Percentiles rank a stretch among this genome's conserved stretches.
Evolutionary conservation across 805 yeast genomes (phyloP).

Genomic region (Candida germanica): DNA sequence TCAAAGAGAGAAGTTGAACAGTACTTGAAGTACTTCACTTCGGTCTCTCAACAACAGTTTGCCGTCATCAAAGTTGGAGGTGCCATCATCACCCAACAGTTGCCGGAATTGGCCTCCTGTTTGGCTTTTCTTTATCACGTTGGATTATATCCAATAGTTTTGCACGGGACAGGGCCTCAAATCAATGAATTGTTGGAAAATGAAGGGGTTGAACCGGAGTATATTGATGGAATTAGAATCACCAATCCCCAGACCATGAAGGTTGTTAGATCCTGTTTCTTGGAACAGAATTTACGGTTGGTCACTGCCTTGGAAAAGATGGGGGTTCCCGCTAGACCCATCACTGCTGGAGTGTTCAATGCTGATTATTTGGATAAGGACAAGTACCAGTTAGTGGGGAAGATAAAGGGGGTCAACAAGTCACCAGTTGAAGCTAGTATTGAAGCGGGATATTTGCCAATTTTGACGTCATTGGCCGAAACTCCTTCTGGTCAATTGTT

Average conservation of each 20-base stretch:
- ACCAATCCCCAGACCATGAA: constrained; percentile 94
- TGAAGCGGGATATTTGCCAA: constrained; percentile 94
- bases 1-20: constrained; percentile 98
- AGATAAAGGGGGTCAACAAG: constrained; percentile 81
- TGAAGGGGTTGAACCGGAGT: constrained; percentile 93
- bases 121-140: constrained; percentile 95
- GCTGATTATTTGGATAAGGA: constrained; percentile 90
- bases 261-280: constrained; percentile 91
- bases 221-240: constrained; percentile 93
- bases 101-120: constrained; percentile 91
- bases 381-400: constrained; percentile 90
- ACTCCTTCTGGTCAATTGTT: constrained; percentile 94
- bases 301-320: constrained; percentile 94
- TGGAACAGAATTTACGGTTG: constrained; percentile 90
- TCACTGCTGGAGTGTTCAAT: constrained; percentile 94
- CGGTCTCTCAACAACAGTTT: constrained; percentile 93
- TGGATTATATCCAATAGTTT: constrained; percentile 92
- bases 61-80: constrained; percentile 99
- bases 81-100: constrained; percentile 93
- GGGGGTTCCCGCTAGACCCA: constrained; percentile 98
- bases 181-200: constrained; percentile 90
- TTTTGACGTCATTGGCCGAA: constrained; percentile 94
- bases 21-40: constrained; percentile 91
- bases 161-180: constrained; percentile 99
- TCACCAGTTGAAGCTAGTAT: constrained; percentile 88